Conservation (phyloP, 1,139 yeast genomes). For the Kodamaea arcana region DNA sequence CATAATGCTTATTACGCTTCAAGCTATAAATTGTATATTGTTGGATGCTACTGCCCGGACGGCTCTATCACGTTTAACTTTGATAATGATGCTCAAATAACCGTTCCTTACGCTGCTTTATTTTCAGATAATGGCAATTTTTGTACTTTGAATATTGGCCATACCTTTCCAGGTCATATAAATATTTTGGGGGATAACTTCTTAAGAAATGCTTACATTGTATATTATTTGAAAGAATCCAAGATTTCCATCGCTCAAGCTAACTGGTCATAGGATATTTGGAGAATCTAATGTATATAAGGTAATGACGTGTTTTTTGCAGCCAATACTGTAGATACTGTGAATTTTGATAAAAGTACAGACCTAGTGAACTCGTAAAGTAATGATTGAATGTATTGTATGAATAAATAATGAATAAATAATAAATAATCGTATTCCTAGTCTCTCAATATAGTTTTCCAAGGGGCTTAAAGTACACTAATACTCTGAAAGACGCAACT, state of each 20-base stretch:
- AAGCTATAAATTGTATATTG: conserved; percentile 1
- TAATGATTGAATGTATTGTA: no score
- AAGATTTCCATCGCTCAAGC: conserved; percentile 13
- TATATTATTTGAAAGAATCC: conserved; percentile 14
- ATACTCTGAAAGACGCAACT: conserved; percentile 69
- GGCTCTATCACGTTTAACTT: not conserved
- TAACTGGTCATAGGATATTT: no score
- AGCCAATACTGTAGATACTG: no score
- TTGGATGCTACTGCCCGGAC: conserved; percentile 2
- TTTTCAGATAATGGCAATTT: conserved; percentile 4
- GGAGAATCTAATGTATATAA: no score
- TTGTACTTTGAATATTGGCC: conserved; percentile 5
- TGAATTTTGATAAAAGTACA: no score
- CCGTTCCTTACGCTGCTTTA: conserved; percentile 4
- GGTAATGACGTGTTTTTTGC: no score
- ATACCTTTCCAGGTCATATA: not conserved
- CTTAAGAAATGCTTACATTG: conserved; percentile 16
- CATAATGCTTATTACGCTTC: conserved; percentile 2
- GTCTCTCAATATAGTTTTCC: conserved; percentile 1
- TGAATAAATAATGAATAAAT: conserved; percentile 5
- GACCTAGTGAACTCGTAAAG: no score
- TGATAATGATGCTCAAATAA: not conserved
- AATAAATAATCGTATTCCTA: no score
- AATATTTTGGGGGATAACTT: conserved; percentile 14
- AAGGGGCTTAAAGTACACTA: no score